These are phyloP conservation scores for Sarcomyxa edulis DNA, from an alignment of 768 basidiomycete species.

Conservation along the genomic window DNA sequence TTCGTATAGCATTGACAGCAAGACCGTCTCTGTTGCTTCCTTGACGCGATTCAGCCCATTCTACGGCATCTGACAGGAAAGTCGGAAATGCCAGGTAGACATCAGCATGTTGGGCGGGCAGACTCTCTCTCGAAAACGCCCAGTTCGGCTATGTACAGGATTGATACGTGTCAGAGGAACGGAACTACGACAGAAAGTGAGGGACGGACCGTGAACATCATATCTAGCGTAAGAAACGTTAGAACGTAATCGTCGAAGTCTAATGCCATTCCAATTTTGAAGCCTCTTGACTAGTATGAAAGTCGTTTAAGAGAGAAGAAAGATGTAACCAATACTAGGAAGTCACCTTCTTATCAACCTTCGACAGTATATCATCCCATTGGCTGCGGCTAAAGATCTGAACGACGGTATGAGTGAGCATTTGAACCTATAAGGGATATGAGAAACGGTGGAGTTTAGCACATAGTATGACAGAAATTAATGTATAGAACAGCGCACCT, in stretches of 20 bases:
- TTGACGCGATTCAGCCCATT: constrained; percentile 5
- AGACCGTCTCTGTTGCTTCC: constrained; percentile 1
- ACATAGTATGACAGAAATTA: too few relatives aligned
- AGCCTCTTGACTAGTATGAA: constrained; percentile 4
- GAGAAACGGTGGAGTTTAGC: not conserved
- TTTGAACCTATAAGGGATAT: not conserved
- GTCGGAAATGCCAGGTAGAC: not conserved
- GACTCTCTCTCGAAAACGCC: not conserved
- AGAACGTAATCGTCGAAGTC: constrained; percentile 8
- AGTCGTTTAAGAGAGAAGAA: not conserved
- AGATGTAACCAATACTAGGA: not conserved
- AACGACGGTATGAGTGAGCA: constrained; percentile 5
- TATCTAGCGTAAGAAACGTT: constrained; percentile 6
- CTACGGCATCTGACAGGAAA: not conserved
- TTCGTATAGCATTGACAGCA: constrained; percentile 5
- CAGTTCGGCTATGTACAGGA: not conserved
- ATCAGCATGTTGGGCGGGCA: constrained; percentile 1
- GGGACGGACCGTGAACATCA: constrained; percentile 5
- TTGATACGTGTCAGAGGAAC: not conserved
- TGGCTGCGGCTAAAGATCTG: not conserved
- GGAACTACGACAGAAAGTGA: not conserved
- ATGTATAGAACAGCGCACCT: not conserved
- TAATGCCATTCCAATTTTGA: constrained; percentile 7
- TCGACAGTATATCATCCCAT: not conserved
- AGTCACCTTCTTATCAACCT: constrained; percentile 2